Evolutionary conservation across 2,329 filamentous ascomycete species (phyloP), one percentile per base, ranked within the genome.

Genomic region (Aureobasidium pullulans): DNA sequence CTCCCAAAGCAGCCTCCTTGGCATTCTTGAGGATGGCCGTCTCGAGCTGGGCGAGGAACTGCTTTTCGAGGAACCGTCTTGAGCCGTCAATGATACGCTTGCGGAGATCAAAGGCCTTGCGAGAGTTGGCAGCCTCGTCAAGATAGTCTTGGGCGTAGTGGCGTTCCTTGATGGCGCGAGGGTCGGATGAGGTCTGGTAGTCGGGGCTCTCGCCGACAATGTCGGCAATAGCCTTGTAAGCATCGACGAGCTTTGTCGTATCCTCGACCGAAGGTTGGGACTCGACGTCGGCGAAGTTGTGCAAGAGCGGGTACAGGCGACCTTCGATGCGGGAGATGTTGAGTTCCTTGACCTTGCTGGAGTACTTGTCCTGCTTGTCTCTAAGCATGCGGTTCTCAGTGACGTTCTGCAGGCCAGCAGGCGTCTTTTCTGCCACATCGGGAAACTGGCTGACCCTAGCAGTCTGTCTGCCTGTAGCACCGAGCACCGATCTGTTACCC

Each of bases 401-500:
- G n/a, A 81, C 76, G 46, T 69, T 64, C 56, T 74, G 71, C n/a
- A 72, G 69, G 39, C 76, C 78, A 56, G 75, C 67, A 34, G 76
- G 72, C 23, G 79, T 77, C 44, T 79, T 75, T 36, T 79, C 70
- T 16, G 77, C 75, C 11, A 76, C 69, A 42, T 75, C 75, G 52
- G 80, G 64, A 62, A 73, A 73, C 13, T 65, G 64, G 57, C 67
- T 71, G 37, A 63, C 62, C 34, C 70, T 66, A 4, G 64, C 62
- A n/a, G 66, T 67, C 28, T 67, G 83, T 62, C 82, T 81, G 66
- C 83, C 87, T 11, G 90, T 85, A 29, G 86, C 85, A 48, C 93
- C 93, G 70, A 97, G 94, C 57, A 96, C 88, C 9, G 93, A 96
- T 66, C 87, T 89, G 11, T 90, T 90, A 36, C 85, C 86, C 70